Conservation (phyloP, 257 asterid species). For the Catharanthus roseus region DNA sequence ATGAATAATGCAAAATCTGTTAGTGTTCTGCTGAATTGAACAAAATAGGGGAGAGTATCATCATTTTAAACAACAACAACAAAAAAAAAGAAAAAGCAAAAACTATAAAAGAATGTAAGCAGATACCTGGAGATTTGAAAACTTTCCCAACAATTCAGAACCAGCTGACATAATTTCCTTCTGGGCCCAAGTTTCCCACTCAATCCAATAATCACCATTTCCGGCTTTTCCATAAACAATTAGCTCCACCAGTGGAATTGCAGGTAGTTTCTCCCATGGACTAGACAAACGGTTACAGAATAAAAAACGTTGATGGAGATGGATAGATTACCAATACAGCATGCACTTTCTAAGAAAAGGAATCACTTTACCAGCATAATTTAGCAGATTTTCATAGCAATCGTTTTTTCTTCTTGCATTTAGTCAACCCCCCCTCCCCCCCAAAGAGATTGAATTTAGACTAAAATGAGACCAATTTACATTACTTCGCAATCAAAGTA, state of each 20-base stretch:
- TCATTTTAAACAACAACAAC: background rate
- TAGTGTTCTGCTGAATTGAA: background rate
- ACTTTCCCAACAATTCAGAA: conserved; percentile 71
- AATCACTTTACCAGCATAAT: too few relatives aligned
- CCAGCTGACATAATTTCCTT: conserved; percentile 77
- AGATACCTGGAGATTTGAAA: conserved; percentile 72
- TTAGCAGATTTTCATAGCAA: too few relatives aligned
- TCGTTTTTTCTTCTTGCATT: background rate
- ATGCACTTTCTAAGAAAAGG: background rate
- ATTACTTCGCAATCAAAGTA: too few relatives aligned
- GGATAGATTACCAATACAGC: background rate
- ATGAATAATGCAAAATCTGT: background rate
- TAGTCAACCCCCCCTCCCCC: background rate
- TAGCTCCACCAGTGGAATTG: conserved; percentile 48
- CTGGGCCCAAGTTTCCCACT: conserved; percentile 90
- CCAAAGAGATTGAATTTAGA: too few relatives aligned
- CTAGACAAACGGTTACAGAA: conserved; percentile 30
- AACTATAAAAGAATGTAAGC: too few relatives aligned
- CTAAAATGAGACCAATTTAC: too few relatives aligned
- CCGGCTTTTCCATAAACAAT: conserved; percentile 17
- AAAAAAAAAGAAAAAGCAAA: background rate
- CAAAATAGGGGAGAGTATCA: background rate
- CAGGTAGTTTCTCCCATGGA: conserved; percentile 55
- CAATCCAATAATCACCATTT: conserved; percentile 34
- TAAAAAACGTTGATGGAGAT: background rate